phyloP scores from a whole-genome alignment of 192 early-diverging fungal genomes.

The Entomortierella parvispora region DNA sequence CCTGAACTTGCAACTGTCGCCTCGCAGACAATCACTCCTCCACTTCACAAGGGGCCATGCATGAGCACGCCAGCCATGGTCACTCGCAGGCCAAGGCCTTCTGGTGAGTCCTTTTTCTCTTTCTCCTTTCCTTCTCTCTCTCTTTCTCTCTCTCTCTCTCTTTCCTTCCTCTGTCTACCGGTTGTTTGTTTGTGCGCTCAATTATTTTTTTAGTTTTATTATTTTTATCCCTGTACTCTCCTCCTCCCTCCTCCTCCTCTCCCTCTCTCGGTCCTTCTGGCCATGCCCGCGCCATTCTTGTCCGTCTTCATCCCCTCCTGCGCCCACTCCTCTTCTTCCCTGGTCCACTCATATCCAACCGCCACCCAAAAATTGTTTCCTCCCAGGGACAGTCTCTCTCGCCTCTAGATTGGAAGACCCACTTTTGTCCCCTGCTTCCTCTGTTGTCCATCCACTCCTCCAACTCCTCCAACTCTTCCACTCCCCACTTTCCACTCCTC shows the following conservation, averaged over 20 bases:
- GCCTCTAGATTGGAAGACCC: no score
- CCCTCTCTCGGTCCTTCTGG: neutral
- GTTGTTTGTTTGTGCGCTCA: neutral
- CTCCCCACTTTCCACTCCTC: neutral
- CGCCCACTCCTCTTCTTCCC: neutral
- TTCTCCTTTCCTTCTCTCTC: constrained; percentile 1
- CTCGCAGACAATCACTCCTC: neutral
- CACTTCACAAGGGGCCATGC: constrained; percentile 37
- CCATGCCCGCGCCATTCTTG: no score
- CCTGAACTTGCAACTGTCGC: neutral
- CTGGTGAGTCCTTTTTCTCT: constrained; percentile 18
- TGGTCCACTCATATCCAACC: no score
- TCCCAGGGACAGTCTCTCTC: no score
- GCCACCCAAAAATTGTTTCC: no score
- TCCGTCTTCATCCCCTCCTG: neutral
- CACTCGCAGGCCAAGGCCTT: constrained; percentile 45
- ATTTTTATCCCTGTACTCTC: constrained; percentile 1
- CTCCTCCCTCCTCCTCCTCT: neutral
- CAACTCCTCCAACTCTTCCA: neutral
- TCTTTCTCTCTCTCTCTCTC: neutral
- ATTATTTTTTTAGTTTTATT: neutral
- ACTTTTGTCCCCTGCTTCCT: neutral
- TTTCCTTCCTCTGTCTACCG: neutral
- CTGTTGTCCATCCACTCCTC: neutral
- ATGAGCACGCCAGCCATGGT: constrained; percentile 39